A percentile compares a stretch with the other conserved stretches of the same genome.
Evolutionary conservation across 2,329 filamentous ascomycete genomes (phyloP).

Genomic region (Lachnellula subtilissima): DNA sequence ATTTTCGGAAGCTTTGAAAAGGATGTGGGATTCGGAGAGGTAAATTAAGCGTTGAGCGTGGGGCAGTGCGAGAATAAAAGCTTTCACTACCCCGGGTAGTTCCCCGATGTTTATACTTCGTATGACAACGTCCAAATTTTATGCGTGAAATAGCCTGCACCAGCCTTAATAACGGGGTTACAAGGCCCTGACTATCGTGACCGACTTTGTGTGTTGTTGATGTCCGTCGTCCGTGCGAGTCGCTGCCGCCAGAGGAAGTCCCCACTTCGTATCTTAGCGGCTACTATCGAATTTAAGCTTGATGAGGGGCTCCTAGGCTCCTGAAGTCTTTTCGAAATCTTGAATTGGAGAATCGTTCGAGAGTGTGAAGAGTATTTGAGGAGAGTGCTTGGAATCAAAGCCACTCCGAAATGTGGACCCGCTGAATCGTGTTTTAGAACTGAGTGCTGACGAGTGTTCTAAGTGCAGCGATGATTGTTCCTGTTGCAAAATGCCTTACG

Average conservation of each 20-base stretch:
- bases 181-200: background rate
- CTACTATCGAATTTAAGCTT: background rate
- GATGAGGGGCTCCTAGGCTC: background rate
- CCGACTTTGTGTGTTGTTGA: slow-evolving; percentile 3
- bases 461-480: background rate
- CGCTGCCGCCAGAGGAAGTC: background rate
- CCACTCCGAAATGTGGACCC: background rate
- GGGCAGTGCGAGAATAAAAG: background rate
- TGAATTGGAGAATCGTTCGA: background rate
- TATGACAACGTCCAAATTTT: background rate
- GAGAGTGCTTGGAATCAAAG: background rate
- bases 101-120: background rate
- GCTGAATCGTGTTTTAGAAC: background rate
- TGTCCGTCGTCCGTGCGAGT: background rate
- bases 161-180: background rate
- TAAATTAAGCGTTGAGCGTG: background rate
- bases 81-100: background rate
- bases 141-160: background rate
- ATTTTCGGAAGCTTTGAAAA: background rate
- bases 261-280: background rate
- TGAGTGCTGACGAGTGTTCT: background rate
- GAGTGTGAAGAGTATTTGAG: background rate
- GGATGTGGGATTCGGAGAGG: background rate
- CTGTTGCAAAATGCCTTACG: no score
- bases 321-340: background rate